Base-by-base conservation (phyloP, 208 protist genomes). In the Wallacemonas sp. region DNA sequence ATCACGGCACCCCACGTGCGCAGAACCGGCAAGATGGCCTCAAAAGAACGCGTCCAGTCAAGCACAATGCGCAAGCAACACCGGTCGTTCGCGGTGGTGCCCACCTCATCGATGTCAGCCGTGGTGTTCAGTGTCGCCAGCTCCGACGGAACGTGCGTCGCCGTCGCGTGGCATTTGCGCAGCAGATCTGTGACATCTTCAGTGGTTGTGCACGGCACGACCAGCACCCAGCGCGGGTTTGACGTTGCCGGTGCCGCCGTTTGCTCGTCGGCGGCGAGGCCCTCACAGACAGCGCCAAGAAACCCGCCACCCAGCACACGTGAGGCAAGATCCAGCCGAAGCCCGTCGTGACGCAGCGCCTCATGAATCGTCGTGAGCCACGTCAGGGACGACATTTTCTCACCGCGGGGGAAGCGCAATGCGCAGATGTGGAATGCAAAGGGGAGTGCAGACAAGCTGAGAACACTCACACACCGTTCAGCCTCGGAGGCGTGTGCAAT, bases 1-100 rank as follows among this genome's bases (percentile, higher is more conserved):
- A 39, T 17, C 13, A 63, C 19, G 27, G 38, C 19, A 48, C 68
- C 46, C 71, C 71, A 76, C 26, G 57, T 44, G 21, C 44, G 41
- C 22, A 76, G 34, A 24, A 54, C 45, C 2, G 71, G 71, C 29
- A 76, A 50, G 29, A 76, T 37, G 3, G 15, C 2, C 22, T 76
- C 63, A 55, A 76, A 76, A 0, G 64, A 42, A 54, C 48, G 64
- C 3, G 71, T 54, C 68, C 68, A 76, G 68, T 76, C 71, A 60
- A 76, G 63, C 21, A 76, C 58, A 38, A 66, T 71, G 38, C 64
- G 71, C 36, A 76, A 45, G 17, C 46, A 55, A 29, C 36, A 66
- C 9, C 58, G 50, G 22, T 57, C 50, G 6, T 38, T 19, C 4
- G 6, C 29, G 30, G 9, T n/a, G n/a, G n/a, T n/a, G n/a, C n/a